Percentiles rank a stretch among this genome's conserved stretches.
Evolutionary conservation across 306 rosid genomes (phyloP).

Genomic region (Vicia sativa): DNA sequence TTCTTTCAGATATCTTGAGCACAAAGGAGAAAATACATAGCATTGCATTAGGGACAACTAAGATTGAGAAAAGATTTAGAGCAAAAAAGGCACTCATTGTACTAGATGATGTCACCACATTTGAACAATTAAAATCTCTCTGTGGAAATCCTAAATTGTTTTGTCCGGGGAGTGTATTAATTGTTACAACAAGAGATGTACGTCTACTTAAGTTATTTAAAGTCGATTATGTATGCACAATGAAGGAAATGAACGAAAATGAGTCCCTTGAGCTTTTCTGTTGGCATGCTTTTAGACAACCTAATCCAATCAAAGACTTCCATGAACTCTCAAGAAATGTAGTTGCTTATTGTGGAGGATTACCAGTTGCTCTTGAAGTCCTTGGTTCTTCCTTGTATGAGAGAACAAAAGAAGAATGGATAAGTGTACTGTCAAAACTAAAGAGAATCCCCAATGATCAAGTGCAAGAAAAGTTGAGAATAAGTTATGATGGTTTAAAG

Average conservation of each 20-base stretch:
- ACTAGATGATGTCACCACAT: constrained; percentile 31
- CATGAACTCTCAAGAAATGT: constrained; percentile 3
- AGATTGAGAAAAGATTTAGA: neutral
- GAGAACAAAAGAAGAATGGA: too few species aligned
- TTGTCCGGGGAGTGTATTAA: constrained; percentile 34
- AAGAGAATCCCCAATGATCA: too few species aligned
- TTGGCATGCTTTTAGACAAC: constrained; percentile 40
- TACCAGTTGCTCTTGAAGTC: too few species aligned
- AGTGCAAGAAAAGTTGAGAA: too few species aligned
- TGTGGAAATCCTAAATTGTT: constrained; percentile 20
- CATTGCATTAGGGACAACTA: neutral
- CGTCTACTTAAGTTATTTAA: neutral
- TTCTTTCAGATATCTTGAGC: neutral
- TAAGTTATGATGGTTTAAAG: too few species aligned
- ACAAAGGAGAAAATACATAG: neutral
- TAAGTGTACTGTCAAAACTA: too few species aligned
- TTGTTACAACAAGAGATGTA: constrained; percentile 38
- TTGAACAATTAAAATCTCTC: neutral
- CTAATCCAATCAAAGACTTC: constrained; percentile 15
- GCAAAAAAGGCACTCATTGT: constrained; percentile 8
- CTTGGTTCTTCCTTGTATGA: too few species aligned
- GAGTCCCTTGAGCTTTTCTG: constrained; percentile 40
- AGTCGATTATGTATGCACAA: neutral
- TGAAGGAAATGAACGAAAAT: neutral
- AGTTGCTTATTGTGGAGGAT: neutral